Evolutionary conservation across 768 basidiomycete species (phyloP).

Genomic region (Trametopsis cervina): DNA sequence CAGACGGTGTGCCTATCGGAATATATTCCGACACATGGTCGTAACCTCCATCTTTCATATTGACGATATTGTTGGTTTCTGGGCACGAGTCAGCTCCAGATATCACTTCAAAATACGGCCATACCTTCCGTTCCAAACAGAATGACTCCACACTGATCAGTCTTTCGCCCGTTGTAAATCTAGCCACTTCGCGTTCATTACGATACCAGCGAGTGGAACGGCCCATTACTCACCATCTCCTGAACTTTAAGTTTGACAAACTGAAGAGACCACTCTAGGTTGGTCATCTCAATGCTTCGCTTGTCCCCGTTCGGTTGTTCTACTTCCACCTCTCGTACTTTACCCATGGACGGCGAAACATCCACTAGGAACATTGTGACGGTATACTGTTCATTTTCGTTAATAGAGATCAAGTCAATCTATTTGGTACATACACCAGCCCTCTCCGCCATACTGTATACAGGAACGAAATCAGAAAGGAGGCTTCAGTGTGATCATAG

Average conservation of each 20-base stretch:
- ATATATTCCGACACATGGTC: slow-evolving; percentile 69
- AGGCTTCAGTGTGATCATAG: background rate
- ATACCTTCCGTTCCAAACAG: slow-evolving; percentile 77
- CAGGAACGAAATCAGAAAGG: background rate
- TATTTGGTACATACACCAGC: slow-evolving; percentile 53
- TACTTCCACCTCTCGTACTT: slow-evolving; percentile 47
- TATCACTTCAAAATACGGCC: background rate
- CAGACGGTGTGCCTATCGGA: slow-evolving; percentile 58
- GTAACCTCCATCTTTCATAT: slow-evolving; percentile 59
- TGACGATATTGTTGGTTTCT: slow-evolving; percentile 65
- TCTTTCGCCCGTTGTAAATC: slow-evolving; percentile 91
- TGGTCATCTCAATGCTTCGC: slow-evolving; percentile 54
- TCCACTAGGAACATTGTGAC: slow-evolving; percentile 89
- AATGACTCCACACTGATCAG: slow-evolving; percentile 89
- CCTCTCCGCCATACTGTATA: slow-evolving; percentile 61
- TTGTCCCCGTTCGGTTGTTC: slow-evolving; percentile 37
- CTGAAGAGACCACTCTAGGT: slow-evolving; percentile 77
- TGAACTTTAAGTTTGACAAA: slow-evolving; percentile 89
- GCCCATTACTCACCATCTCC: slow-evolving; percentile 60
- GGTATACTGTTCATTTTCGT: slow-evolving; percentile 56
- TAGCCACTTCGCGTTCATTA: slow-evolving; percentile 24
- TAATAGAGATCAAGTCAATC: slow-evolving; percentile 7
- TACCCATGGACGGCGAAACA: slow-evolving; percentile 81
- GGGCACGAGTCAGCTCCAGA: too few relatives aligned
- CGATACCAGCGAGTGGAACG: background rate